Base-by-base conservation (phyloP, 208 protist genomes). In the Leishmania turanica region DNA sequence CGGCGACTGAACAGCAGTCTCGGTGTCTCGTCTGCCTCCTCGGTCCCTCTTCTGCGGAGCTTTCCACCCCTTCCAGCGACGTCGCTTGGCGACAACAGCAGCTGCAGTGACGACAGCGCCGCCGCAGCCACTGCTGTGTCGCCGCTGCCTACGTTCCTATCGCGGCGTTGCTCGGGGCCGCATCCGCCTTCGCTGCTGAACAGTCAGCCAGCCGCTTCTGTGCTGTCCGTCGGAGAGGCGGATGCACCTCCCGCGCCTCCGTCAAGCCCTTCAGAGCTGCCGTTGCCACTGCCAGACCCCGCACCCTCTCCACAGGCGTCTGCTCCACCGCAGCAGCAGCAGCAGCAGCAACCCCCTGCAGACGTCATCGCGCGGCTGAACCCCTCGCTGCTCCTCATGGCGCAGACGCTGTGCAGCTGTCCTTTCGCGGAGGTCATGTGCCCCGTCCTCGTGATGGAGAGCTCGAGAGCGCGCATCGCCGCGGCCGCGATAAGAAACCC, bases 361-460 rank as follows among this genome's bases (percentile, higher is more conserved):
- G 82, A 85, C 54, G 49, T 79, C 71, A 1, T 85, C 42, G 72
- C 77, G 3, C 77, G 56, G 19, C 77, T 85, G 37, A 85, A 81
- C 45, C 82, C 82, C 9, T 78, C 77, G 15, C 77, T 85, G 31
- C 71, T 79, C 40, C 54, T 81, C 66, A 79, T 84, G 73, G 78
- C 80, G 75, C 73, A 86, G 54, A 13, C 73, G 11, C 45, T 86
- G 56, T 62, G 73, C 21, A 45, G 21, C 34, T 86, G 78, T 47
- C 65, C 71, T 4, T 24, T 81, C 17, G 49, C 76, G 11, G 82
- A 85, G 62, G 82, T 81, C 58, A 85, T 85, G 82, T 85, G 82
- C 42, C 82, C 82, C 0, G 82, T 75, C 15, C 2, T 85, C 49
- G 77, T 85, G 15, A 53, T 85, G 37, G 82, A 64, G 11, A 75